phyloP scores from a whole-genome alignment of 176 grass and related monocot genomes.

The Cenchrus purpureus region DNA sequence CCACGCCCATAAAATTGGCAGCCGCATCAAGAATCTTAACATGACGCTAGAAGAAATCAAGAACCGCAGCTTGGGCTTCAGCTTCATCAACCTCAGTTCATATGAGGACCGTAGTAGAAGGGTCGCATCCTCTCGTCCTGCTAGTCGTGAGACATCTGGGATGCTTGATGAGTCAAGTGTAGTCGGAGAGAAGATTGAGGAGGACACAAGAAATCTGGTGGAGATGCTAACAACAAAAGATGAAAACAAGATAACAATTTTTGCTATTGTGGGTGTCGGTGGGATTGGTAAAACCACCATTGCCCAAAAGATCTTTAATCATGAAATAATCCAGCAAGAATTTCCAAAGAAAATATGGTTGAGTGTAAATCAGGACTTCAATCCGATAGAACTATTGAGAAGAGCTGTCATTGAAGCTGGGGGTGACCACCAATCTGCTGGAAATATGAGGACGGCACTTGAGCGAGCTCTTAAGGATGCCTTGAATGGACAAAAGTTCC shows the following conservation, averaged over 20 bases:
- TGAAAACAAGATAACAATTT: not conserved
- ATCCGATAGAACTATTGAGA: not conserved
- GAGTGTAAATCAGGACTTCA: conserved; percentile 15
- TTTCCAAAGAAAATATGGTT: conserved; percentile 35
- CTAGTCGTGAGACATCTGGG: not conserved
- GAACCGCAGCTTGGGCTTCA: not conserved
- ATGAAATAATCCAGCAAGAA: not conserved
- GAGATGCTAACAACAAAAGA: not conserved
- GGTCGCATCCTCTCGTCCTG: not conserved
- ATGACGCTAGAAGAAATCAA: not conserved
- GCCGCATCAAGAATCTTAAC: not conserved
- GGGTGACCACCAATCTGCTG: not conserved
- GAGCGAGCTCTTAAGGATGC: not conserved
- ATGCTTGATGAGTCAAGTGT: not conserved
- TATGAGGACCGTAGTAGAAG: not conserved
- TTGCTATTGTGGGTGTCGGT: conserved; percentile 35
- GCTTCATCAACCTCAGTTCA: not conserved
- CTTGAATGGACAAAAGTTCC: not conserved
- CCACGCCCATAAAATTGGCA: not conserved
- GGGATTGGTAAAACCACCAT: conserved; percentile 59
- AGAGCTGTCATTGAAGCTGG: not conserved
- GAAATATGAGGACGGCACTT: not conserved
- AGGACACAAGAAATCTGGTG: conserved; percentile 24
- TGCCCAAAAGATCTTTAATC: conserved; percentile 31
- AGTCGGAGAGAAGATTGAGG: conserved; percentile 21